Evolutionary conservation across 1,284 basidiomycete species (phyloP).

Genomic region (Ganoderma multipileum): DNA sequence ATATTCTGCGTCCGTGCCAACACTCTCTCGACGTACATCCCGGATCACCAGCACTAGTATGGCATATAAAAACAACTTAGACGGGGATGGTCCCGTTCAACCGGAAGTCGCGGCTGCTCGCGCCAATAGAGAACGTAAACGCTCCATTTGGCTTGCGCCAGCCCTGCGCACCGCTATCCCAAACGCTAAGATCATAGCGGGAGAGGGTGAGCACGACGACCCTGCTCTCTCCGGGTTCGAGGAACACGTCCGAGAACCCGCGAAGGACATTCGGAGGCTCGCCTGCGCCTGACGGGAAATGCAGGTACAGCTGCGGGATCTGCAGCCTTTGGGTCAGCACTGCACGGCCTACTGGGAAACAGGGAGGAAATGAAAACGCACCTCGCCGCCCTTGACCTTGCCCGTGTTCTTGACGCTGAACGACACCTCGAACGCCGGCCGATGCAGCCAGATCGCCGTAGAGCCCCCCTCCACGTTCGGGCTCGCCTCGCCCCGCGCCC

Average conservation of each 20-base stretch:
- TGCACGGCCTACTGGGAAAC: background rate
- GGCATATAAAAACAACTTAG: no score
- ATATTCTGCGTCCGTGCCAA: no score
- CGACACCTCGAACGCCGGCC: slow-evolving; percentile 61
- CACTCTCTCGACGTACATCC: no score
- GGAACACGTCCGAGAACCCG: slow-evolving; percentile 52
- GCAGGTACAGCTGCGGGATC: slow-evolving; percentile 55
- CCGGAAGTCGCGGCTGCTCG: slow-evolving; percentile 57
- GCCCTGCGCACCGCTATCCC: slow-evolving; percentile 55
- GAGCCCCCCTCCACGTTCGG: slow-evolving; percentile 58
- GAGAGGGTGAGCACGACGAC: slow-evolving; percentile 47
- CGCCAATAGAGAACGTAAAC: slow-evolving; percentile 54
- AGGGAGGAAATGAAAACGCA: slow-evolving; percentile 29
- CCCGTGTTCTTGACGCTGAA: slow-evolving; percentile 71
- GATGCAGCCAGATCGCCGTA: slow-evolving; percentile 68
- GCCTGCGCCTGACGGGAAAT: slow-evolving; percentile 45
- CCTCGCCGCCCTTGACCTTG: slow-evolving; percentile 57
- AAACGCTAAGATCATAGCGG: slow-evolving; percentile 52
- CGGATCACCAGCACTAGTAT: no score
- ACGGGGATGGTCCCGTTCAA: slow-evolving; percentile 36
- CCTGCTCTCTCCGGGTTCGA: slow-evolving; percentile 44
- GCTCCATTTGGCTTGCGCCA: slow-evolving; percentile 57
- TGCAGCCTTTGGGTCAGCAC: slow-evolving; percentile 20
- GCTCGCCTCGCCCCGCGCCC: slow-evolving; percentile 59
- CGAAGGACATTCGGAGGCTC: slow-evolving; percentile 52